Evolutionary conservation across 2,329 filamentous ascomycete species (phyloP).

Genomic region (Allantophomopsis lycopodina): DNA sequence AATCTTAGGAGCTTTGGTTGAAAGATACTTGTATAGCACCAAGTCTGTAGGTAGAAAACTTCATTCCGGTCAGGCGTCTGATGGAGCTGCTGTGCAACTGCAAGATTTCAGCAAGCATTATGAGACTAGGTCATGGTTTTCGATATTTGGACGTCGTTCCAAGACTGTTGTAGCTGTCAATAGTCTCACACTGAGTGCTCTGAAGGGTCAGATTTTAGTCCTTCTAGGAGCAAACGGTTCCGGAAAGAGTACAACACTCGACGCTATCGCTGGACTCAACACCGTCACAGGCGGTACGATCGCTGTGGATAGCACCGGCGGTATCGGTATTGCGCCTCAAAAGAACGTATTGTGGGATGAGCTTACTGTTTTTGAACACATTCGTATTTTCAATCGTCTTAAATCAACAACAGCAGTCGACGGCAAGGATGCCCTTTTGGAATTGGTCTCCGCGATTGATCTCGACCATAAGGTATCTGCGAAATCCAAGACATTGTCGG

Average conservation of each 20-base stretch:
- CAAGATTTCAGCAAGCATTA: conserved; percentile 69
- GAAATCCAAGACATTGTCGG: conserved; percentile 64
- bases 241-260: conserved; percentile 81
- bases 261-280: conserved; percentile 74
- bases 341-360: conserved; percentile 92
- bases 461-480: conserved; percentile 62
- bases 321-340: conserved; percentile 78
- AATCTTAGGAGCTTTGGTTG: conserved; percentile 59
- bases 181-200: conserved; percentile 54
- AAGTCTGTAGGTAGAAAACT: conserved; percentile 47
- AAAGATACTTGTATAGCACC: conserved; percentile 64
- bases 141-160: conserved; percentile 22
- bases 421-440: conserved; percentile 40
- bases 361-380: conserved; percentile 74
- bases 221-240: conserved; percentile 81
- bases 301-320: conserved; percentile 62
- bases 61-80: conserved; percentile 9
- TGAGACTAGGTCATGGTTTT: conserved; percentile 42
- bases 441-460: conserved; percentile 59
- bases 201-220: conserved; percentile 71
- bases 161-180: conserved; percentile 69
- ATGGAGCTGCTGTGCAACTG: conserved; percentile 38
- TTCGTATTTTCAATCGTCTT: conserved; percentile 69
- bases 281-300: conserved; percentile 66
- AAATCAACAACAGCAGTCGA: conserved; percentile 50